Base-by-base conservation (phyloP, 768 basidiomycete species). In the Tricholoma saponaceum region DNA sequence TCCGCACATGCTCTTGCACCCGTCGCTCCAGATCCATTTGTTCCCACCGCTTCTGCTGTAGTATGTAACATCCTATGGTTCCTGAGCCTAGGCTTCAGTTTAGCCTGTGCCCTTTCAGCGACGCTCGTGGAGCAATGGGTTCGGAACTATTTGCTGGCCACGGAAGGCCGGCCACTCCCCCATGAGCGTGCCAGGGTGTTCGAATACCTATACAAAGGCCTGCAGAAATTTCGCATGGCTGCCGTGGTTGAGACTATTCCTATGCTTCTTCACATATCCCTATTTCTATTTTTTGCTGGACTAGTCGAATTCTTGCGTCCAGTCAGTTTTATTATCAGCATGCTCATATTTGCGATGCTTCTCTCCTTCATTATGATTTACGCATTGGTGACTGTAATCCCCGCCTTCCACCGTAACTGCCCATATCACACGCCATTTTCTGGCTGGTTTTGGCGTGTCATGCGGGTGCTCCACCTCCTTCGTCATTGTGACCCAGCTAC, bases 41-140 rank as follows among this genome's bases (percentile, higher is more conserved):
- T 57, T 3, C 70, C 73, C 30, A 51, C 69, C 0, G 62, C 61
- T 3, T 70, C 72, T 16, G 64, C 72, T 12, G 60, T 74, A 1
- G 59, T 77, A 32, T 74, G 74, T 61, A 81, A 81, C 56, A 62
- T 61, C 0, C 64, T 79, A 4, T 82, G 76, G 77, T 79, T 82
- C 60, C 65, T 78, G 43, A 80, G 77, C 58, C 67, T 83, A 5
- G 68, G 68, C 3, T 73, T 76, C 46, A 78, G 75, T 54, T 67
- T 82, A 22, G 58, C 67, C 7, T 73, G 72, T 58, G 77, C 77
- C 16, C 69, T 79, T 28, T 69, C 72, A 0, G 78, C 79, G 12
- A 81, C 78, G 6, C 61, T 83, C 7, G 74, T 79, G 26, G 75
- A 82, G 61, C 78, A 80, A 56, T 83, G 82, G 82, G 68, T 76